Conservation (phyloP, 805 yeast genomes). For the Saccharomycopsis capsularis region DNA sequence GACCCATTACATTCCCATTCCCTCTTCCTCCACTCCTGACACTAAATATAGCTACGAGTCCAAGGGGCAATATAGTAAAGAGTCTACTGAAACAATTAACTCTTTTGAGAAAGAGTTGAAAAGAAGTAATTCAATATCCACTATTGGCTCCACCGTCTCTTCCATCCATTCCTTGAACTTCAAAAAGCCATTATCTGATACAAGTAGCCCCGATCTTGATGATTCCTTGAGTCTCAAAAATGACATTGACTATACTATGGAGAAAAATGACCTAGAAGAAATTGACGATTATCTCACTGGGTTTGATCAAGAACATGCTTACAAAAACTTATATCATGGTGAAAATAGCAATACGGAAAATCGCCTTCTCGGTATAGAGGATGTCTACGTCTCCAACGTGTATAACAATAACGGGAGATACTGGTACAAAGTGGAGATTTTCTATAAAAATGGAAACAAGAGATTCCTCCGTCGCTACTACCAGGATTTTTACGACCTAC, state of each 20-base stretch:
- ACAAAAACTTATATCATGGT: too few species aligned
- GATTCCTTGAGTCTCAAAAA: slow-evolving; percentile 4
- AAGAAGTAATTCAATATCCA: slow-evolving; percentile 7
- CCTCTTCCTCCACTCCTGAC: slow-evolving; percentile 15
- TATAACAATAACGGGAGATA: slow-evolving; percentile 33
- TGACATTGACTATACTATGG: not conserved
- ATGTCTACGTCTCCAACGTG: slow-evolving; percentile 34
- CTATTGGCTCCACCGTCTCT: slow-evolving; percentile 18
- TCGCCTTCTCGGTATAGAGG: slow-evolving; percentile 28
- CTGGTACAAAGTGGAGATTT: slow-evolving; percentile 45
- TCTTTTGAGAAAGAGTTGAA: slow-evolving; percentile 16
- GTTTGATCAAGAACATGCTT: not conserved
- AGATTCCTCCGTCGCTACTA: slow-evolving; percentile 41
- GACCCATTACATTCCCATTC: slow-evolving; percentile 4
- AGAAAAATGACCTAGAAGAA: not conserved
- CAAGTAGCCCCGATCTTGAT: slow-evolving; percentile 9
- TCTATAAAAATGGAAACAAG: slow-evolving; percentile 31
- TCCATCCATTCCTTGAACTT: slow-evolving; percentile 16
- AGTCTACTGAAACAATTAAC: slow-evolving; percentile 13
- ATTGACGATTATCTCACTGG: not conserved
- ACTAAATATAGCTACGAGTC: slow-evolving; percentile 10
- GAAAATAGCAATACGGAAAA: slow-evolving; percentile 4
- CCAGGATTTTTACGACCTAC: slow-evolving; percentile 42
- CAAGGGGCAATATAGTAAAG: slow-evolving; percentile 16
- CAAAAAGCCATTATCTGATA: slow-evolving; percentile 13